Percentiles rank a stretch among this genome's conserved stretches.
phyloP scores from a whole-genome alignment of 805 yeast genomes.

The Yamadazyma laniorum region DNA sequence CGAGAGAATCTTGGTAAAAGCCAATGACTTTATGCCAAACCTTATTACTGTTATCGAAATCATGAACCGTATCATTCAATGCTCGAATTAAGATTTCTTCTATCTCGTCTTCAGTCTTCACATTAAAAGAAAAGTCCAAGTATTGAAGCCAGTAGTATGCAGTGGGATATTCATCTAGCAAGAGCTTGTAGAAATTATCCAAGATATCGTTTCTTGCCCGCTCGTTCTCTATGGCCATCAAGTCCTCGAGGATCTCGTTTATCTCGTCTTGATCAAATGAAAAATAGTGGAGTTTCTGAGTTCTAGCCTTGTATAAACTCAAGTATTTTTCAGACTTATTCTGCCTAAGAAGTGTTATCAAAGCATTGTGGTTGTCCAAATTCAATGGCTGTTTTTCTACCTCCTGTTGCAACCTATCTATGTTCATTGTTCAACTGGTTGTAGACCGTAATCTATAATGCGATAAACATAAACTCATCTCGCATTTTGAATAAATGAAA shows the following conservation, averaged over 20 bases:
- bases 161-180: constrained; percentile 21
- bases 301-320: constrained; percentile 3
- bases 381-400: constrained; percentile 13
- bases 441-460: no score
- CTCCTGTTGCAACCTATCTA: constrained; percentile 11
- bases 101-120: constrained; percentile 7
- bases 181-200: constrained; percentile 15
- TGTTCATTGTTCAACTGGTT: no score
- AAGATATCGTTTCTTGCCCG: constrained; percentile 5
- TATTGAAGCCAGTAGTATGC: constrained; percentile 21
- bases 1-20: constrained; percentile 8
- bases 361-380: constrained; percentile 15
- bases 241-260: constrained; percentile 20
- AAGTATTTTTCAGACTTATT: constrained; percentile 2
- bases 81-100: constrained; percentile 18
- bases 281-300: constrained; percentile 10
- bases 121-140: constrained; percentile 14
- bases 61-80: constrained; percentile 22
- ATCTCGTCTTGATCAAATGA: constrained; percentile 12
- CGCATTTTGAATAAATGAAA: background rate
- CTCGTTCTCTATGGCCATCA: constrained; percentile 14
- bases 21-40: constrained; percentile 12
- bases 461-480: no score
- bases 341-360: constrained; percentile 15
- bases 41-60: constrained; percentile 16